Base-by-base conservation (phyloP, 2,329 filamentous ascomycete genomes). In the Periconia digitata region DNA sequence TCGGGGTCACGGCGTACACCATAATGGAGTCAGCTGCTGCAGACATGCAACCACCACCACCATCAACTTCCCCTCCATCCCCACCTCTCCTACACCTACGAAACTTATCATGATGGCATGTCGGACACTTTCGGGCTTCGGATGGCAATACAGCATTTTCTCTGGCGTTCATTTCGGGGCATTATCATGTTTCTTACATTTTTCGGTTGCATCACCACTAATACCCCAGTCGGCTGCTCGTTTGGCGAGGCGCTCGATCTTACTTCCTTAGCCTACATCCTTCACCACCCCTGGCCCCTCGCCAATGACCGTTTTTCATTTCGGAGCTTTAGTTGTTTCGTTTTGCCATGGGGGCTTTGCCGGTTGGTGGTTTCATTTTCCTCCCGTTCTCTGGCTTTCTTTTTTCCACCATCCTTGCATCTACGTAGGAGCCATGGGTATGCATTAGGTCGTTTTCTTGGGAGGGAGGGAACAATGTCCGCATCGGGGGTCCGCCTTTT, bases 1-100 rank as follows among this genome's bases (percentile, higher is more conserved):
- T 51, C 45, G 47, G 44, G 46, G 35, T 48, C 44, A 51, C 51
- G 56, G 56, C 54, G 56, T 48, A 53, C 49, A 35, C 41, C n/a
- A 40, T 44, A 20, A 44, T 35, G 51, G 32, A 38, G 47, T 52
- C 51, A 46, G 46, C 43, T 55, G 47, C 44, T 38, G 48, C 43
- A 43, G 47, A 18, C 36, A 29, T 36, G 49, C 45, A 48, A 41
- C 13, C 49, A 51, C 46, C 43, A 23, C 24, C 24, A 32, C 27
- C n/a, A 32, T 15, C 27, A 15, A 32, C n/a, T n/a, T n/a, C n/a
- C n/a, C n/a, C n/a, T n/a, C n/a, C n/a, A n/a, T n/a, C n/a, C n/a
- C n/a, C n/a, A n/a, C n/a, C n/a, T n/a, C n/a, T n/a, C 27, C 12
- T 10, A 32, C 27, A 32, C 27, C 27, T 15, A 6, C 20, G n/a